Conservation (phyloP, 768 basidiomycete genomes). For the Serendipita sp. region DNA sequence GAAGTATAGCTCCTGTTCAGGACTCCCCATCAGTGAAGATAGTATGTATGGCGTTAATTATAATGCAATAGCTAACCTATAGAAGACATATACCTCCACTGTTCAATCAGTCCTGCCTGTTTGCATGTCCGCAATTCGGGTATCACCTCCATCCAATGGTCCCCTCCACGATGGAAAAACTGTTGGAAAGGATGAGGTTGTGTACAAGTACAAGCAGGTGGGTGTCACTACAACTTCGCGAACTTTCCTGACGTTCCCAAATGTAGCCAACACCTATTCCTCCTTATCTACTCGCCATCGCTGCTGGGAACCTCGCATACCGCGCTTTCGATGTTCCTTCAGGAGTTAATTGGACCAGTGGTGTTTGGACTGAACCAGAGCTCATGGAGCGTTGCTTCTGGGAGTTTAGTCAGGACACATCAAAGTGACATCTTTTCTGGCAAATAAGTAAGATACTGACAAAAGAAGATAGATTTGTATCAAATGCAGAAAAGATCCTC, state of each 20-base stretch:
- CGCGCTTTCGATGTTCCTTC: conserved; percentile 12
- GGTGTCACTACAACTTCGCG: conserved; percentile 11
- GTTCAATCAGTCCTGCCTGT: conserved; percentile 70
- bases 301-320: conserved; percentile 68
- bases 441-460: not conserved
- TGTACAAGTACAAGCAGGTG: conserved; percentile 67
- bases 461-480: conserved; percentile 40
- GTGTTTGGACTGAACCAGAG: conserved; percentile 86
- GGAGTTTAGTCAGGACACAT: conserved; percentile 82
- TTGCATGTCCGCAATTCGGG: conserved; percentile 67
- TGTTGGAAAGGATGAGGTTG: conserved; percentile 56
- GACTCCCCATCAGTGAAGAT: conserved; percentile 83
- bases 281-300: conserved; percentile 84
- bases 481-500: conserved; percentile 57
- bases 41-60: conserved; percentile 25
- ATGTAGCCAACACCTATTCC: conserved; percentile 68
- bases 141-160: conserved; percentile 57
- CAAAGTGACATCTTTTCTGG: conserved; percentile 29
- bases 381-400: conserved; percentile 58
- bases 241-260: conserved; percentile 5
- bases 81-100: conserved; percentile 65
- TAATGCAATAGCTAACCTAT: not conserved
- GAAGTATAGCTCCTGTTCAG: conserved; percentile 67
- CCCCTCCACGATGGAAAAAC: conserved; percentile 56
- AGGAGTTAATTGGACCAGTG: conserved; percentile 50